Conservation (phyloP, 352 stramenopile genomes). For the Phytophthora syringae region DNA sequence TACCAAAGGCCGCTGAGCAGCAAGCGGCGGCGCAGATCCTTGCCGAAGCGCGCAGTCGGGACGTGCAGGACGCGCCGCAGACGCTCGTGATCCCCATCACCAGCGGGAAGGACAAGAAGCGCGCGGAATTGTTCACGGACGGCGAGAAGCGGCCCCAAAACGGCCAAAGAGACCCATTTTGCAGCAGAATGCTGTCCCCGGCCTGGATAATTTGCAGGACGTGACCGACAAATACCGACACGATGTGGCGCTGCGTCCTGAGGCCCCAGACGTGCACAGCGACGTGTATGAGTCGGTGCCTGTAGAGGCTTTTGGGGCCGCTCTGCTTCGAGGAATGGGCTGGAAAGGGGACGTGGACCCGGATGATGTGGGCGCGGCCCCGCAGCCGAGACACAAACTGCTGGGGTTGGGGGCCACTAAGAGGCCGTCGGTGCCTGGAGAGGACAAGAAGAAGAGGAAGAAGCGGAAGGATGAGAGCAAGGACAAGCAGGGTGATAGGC, state of each 20-base stretch:
- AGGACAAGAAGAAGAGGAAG: constrained; percentile 52
- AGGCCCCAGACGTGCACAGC: constrained; percentile 84
- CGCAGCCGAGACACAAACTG: constrained; percentile 89
- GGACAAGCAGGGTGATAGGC: constrained; percentile 12
- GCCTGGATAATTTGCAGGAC: constrained; percentile 67
- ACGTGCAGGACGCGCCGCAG: constrained; percentile 7
- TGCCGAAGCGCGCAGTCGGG: constrained; percentile 32
- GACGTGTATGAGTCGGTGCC: constrained; percentile 89
- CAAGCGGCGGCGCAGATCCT: constrained; percentile 48
- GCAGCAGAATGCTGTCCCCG: constrained; percentile 74
- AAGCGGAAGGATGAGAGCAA: constrained; percentile 26
- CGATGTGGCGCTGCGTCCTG: constrained; percentile 79
- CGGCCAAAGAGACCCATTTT: constrained; percentile 63
- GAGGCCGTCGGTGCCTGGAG: constrained; percentile 50
- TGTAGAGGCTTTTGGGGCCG: constrained; percentile 96
- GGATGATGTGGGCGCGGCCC: constrained; percentile 43
- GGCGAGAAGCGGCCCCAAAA: constrained; percentile 23
- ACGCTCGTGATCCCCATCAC: constrained; percentile 68
- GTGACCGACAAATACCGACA: constrained; percentile 87
- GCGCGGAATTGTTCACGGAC: constrained; percentile 49
- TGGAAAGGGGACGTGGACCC: constrained; percentile 88
- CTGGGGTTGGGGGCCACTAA: constrained; percentile 94
- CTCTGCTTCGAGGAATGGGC: constrained; percentile 97
- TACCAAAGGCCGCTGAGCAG: constrained; percentile 35
- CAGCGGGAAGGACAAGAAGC: constrained; percentile 25